Base-by-base conservation (phyloP, 2,329 filamentous ascomycete species). In the Monosporascus sp. region DNA sequence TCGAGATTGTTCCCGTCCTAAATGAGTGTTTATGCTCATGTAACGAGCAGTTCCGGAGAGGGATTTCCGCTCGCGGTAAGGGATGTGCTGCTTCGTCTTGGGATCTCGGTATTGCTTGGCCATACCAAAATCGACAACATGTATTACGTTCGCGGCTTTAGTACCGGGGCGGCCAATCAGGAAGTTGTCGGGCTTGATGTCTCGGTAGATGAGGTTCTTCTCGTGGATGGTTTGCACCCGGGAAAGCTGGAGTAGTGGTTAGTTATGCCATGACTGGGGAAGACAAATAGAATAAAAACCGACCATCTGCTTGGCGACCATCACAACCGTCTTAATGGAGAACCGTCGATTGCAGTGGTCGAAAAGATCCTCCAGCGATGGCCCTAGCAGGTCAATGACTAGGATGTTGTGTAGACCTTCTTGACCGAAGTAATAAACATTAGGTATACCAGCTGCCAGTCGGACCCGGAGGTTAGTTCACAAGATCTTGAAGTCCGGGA, bases 121-220 rank as follows among this genome's bases (percentile, higher is more conserved):
- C 94, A 99, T 97, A 66, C 94, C 94, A 67, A 99, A 99, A 73
- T 99, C 94, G 66, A 99, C 92, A 38, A 97, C 94, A 69, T 99
- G 93, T 62, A 99, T 97, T 53, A 97, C 91, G 71, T 97, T 97
- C 66, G 92, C 90, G n/a, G 90, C 83, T 76, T 97, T 97, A 56
- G 91, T 92, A 64, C 86, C 87, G 0, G 91, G 91, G 48, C 93
- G 86, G 52, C 94, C 94, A 65, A 97, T 97, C 59, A 99, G 83
- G 77, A 99, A 97, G 79, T 99, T 99, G 78, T 99, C 94, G 53
- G 94, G 94, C 74, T 99, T 99, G 80, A 99, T 97, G 70, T 99
- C 94, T 63, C 94, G 88, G 76, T 99, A 97, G 72, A 99, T 97
- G 58, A 97, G 82, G 74, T 97, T 97, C 83, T 97, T 97, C 76